Evolutionary conservation across 192 early-diverging fungal species (phyloP), one percentile per base, ranked within the genome.

Genomic region (Dimargaris cristalligena): DNA sequence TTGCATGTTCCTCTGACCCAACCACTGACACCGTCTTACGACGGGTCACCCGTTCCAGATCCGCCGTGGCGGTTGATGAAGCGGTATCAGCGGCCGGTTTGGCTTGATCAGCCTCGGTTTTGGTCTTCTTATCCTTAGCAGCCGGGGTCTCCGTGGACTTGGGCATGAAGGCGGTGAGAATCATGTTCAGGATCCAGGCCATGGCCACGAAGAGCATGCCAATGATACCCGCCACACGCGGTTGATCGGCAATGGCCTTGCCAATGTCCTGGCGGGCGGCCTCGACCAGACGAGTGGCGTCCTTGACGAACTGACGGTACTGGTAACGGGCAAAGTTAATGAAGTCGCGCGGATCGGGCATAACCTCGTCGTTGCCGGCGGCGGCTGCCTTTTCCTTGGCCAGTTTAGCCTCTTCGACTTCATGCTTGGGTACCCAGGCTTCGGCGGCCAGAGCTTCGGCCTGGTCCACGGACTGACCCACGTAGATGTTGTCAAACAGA

Each of bases 401-500:
- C 65, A 49, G 47, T 62, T 62, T 34, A 52, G 64, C 74, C 52
- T 74, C 64, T 67, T 93, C 91, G 22, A 84, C 62, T 35, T 77
- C 74, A 61, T 79, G 55, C 77, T 92, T 93, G 62, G 83, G 74
- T 58, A 62, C 70, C 85, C 87, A 94, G 50, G 79, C 80, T 60
- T 94, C 81, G 6, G 83, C 72, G 16, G 87, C 78, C 50, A 92
- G 75, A 34, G 72, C 67, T 57, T 80, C 72, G 23, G 90, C 92
- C 34, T 80, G 79, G 18, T 68, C 67, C 18, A 69, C 75, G 64
- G 71, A 80, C 74, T 85, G 74, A 46, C 89, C 89, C 60, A 94
- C 67, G 70, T 89, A 91, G 57, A 94, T 86, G 70, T 93, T 94
- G 75, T 94, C 86, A 61, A 94, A 93, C 26, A 84, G 72, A 58